phyloP scores from a whole-genome alignment of 2,329 filamentous ascomycete genomes.

The Camptophora hylomeconis region DNA sequence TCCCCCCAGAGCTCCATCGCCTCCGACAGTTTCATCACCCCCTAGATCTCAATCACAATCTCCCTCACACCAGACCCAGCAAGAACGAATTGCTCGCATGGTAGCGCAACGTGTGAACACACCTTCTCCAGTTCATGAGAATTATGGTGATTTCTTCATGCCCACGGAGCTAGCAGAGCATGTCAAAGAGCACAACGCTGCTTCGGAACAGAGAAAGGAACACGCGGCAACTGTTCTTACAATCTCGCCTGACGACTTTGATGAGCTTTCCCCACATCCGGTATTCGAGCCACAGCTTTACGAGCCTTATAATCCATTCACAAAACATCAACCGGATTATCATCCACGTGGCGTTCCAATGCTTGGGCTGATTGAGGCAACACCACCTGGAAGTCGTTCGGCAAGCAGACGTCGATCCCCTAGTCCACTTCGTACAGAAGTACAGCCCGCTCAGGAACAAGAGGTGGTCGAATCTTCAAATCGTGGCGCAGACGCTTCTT shows the following conservation, averaged over 20 bases:
- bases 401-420: conserved; percentile 18
- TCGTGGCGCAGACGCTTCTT: conserved; percentile 26
- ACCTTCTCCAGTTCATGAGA: conserved; percentile 26
- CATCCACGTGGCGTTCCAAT: conserved; percentile 35
- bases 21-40: conserved; percentile 1
- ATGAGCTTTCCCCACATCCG: conserved; percentile 1
- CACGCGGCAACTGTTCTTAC: conserved; percentile 14
- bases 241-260: conserved; percentile 10
- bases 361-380: conserved; percentile 46
- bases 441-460: background rate
- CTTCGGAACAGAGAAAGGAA: conserved; percentile 11
- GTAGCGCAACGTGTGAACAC: conserved; percentile 21
- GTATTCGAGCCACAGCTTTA: conserved; percentile 15
- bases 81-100: conserved; percentile 20
- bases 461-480: conserved; percentile 28
- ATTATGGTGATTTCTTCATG: conserved; percentile 30
- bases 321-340: conserved; percentile 13
- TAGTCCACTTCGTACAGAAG: background rate
- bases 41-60: conserved; percentile 3
- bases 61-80: conserved; percentile 8
- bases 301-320: conserved; percentile 12
- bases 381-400: conserved; percentile 38
- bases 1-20: background rate
- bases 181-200: conserved; percentile 23
- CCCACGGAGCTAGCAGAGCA: conserved; percentile 27